These are phyloP conservation scores for Termitomyces sp. DNA, from an alignment of 768 basidiomycete species.

Conservation along the genomic window DNA sequence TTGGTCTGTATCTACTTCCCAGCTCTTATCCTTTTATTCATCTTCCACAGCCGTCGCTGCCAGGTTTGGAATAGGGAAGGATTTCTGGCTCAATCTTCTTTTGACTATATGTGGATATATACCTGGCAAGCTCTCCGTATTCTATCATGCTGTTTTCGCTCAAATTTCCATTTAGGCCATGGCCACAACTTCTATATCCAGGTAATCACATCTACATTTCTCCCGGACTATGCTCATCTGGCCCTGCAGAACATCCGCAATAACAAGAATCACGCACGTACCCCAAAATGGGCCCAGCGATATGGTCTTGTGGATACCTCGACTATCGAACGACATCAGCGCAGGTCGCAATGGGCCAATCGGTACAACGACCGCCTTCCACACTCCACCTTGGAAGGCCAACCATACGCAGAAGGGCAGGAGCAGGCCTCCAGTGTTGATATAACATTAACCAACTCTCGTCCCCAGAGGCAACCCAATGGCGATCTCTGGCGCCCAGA, in stretches of 20 bases:
- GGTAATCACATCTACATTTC: conserved; percentile 33
- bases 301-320: conserved; percentile 86
- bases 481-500: conserved; percentile 70
- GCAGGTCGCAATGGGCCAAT: conserved; percentile 82
- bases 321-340: conserved; percentile 73
- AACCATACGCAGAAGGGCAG: conserved; percentile 80
- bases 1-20: conserved; percentile 51
- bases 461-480: conserved; percentile 34
- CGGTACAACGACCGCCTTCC: conserved; percentile 83
- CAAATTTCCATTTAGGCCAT: conserved; percentile 52
- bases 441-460: conserved; percentile 30
- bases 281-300: conserved; percentile 93
- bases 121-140: conserved; percentile 50
- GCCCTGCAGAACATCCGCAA: conserved; percentile 83
- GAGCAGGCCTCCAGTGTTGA: conserved; percentile 43
- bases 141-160: neutral
- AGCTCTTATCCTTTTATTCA: conserved; percentile 1
- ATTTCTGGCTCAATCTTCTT: conserved; percentile 89
- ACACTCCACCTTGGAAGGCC: conserved; percentile 64
- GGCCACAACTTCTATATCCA: conserved; percentile 93
- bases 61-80: conserved; percentile 85
- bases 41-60: conserved; percentile 76
- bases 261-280: conserved; percentile 88
- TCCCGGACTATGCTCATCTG: neutral
- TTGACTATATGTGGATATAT: conserved; percentile 91